Evolutionary conservation across 2,329 filamentous ascomycete genomes (phyloP), one percentile per base, ranked within the genome.

Genomic region (Juglanconis oblonga): DNA sequence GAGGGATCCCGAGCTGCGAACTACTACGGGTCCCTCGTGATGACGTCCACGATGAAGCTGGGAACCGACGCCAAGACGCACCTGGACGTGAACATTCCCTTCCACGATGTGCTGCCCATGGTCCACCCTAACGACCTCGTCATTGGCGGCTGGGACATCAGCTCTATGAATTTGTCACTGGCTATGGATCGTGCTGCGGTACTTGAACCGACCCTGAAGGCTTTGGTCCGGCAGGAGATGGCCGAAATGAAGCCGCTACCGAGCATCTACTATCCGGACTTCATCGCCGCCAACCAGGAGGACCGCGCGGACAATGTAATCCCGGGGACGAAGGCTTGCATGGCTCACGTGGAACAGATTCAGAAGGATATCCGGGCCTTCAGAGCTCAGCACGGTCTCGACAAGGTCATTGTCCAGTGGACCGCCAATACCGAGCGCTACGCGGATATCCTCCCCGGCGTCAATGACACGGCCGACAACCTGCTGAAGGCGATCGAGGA

Each of bases 391-490:
- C 91, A 98, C 73, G 79, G 76, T 62, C 86, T 99, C 38, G 94
- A 98, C 82, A 97, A 96, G 82, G 89, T 99, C 72, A 92, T 99
- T 72, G 88, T 99, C 63, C 90, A 95, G 77, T 99, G 95, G 95
- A 98, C 95, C 61, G 95, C 95, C 77, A 99, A 99, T 82, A 99
- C 95, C 11, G 95, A 99, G 80, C 92, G 95, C 65, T 99, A 92
- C 71, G 91, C 95, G 67, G 92, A 97, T 66, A 82, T 98, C 67
- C 76, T 97, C 56, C 79, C 87, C 24, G 94, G 94, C 64, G 87
- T 99, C 77, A 98, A 99, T 74, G 95, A 99, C 79, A 98, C 94
- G 17, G 92, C 94, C 54, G 92, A 96, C 67, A 97, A 97, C 77
- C 83, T 99, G 64, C 80, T 98, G 74, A 88, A 89, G 73, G 82